Base-by-base conservation (phyloP, 345 rosid genomes). In the Laguncularia racemosa region DNA sequence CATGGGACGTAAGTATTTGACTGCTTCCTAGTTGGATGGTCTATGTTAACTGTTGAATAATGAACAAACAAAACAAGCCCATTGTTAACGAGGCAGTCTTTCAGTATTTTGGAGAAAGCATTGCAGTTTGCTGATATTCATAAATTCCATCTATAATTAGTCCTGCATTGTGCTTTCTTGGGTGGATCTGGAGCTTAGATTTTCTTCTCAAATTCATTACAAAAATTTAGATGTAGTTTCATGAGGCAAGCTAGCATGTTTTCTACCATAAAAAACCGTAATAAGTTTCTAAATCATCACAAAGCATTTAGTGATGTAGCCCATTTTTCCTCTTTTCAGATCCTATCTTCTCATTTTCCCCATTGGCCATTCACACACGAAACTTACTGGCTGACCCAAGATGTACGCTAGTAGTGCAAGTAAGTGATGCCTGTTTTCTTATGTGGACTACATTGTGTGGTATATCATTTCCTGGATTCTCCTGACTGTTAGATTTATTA, bases 321-420 rank as follows among this genome's bases (percentile, higher is more conserved):
- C 21, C 2, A 26, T 54, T 23, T 16, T 13, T 61, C 59, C 54
- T 4, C 50, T 63, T 55, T 78, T 38, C 63, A 93, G 99, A 93
- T 73, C 99, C 99, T 20, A 69, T 93, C 70, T 93, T 90, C 74
- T 93, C 96, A 58, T 87, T 93, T 77, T 90, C 96, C 43, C 97
- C 97, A 0, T 55, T 93, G 82, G 97, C 97, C 52, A 93, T 93
- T 68, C 96, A 93, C 73, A 84, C 96, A 26, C 72, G 99, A 57
- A 93, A 93, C 59, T 69, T 93, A 67, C 81, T 93, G 66, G 87
- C 85, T 65, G 89, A 87, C 46, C 97, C 97, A 16, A 87, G 85
- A 68, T 93, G 97, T 81, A 84, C 89, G 15, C 86, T 93, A n/a
- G 97, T 90, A 61, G 95, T 93, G 68, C 99, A 93, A 91, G 99